Conservation (phyloP, 2,329 filamentous ascomycete genomes). For the Penicillium concentricum region DNA sequence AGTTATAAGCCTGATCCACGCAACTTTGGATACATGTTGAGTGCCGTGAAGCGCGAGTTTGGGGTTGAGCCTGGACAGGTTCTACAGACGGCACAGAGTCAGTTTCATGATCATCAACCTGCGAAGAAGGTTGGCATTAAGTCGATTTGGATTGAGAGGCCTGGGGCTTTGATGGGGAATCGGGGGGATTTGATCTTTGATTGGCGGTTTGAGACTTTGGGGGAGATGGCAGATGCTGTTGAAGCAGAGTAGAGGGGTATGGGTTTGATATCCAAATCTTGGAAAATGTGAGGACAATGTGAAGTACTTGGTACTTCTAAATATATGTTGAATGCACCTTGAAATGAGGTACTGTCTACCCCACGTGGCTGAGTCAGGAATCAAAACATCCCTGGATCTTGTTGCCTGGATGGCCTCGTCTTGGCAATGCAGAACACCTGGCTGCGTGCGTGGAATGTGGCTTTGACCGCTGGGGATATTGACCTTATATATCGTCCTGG, state of each 20-base stretch:
- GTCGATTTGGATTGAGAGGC: slow-evolving; percentile 62
- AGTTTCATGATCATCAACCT: slow-evolving; percentile 66
- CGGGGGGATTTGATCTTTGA: slow-evolving; percentile 43
- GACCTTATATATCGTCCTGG: neutral
- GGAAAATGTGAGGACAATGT: too few relatives aligned
- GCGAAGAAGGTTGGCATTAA: slow-evolving; percentile 59
- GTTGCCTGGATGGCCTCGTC: neutral
- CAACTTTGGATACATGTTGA: slow-evolving; percentile 68
- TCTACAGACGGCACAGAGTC: slow-evolving; percentile 67
- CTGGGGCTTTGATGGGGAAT: slow-evolving; percentile 43
- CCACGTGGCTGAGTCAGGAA: slow-evolving; percentile 1
- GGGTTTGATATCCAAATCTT: too few relatives aligned
- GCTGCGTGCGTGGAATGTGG: slow-evolving; percentile 6
- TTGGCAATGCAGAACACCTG: slow-evolving; percentile 2
- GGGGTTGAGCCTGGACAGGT: slow-evolving; percentile 58
- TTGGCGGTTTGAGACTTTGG: slow-evolving; percentile 60
- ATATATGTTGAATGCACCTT: neutral
- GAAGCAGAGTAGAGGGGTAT: neutral
- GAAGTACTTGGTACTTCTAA: slow-evolving; percentile 1
- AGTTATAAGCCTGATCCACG: slow-evolving; percentile 65
- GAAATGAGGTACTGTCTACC: neutral
- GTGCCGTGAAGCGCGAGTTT: slow-evolving; percentile 53
- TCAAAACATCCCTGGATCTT: neutral
- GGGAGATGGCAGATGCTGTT: slow-evolving; percentile 57
- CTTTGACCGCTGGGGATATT: neutral